A percentile compares a stretch with the other conserved stretches of the same genome.
Conservation (phyloP, 257 asterid genomes). For the Jacaranda mimosifolia region DNA sequence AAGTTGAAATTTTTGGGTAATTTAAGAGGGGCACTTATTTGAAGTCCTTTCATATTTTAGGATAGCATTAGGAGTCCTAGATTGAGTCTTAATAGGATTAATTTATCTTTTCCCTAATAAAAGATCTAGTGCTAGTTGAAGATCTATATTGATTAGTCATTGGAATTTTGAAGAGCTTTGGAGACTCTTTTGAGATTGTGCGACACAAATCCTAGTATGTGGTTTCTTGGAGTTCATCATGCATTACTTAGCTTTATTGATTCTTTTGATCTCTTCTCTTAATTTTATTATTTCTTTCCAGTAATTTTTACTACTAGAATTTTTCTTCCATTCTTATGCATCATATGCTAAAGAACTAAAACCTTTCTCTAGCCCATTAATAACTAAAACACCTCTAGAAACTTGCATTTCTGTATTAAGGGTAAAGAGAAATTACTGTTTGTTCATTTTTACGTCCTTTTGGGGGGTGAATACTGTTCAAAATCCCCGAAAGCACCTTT, state of each 20-base stretch:
- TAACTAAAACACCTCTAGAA: neutral
- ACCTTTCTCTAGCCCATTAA: neutral
- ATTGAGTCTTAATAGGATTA: neutral
- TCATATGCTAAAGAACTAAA: neutral
- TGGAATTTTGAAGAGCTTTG: neutral
- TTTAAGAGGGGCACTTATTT: too few species aligned
- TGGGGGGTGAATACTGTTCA: neutral
- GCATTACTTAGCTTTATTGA: neutral
- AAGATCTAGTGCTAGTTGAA: neutral
- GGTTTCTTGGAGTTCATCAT: neutral
- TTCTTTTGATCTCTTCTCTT: constrained; percentile 8
- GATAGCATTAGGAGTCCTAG: neutral
- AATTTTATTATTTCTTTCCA: neutral
- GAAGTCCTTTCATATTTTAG: too few species aligned
- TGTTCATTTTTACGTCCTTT: neutral
- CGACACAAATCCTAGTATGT: neutral
- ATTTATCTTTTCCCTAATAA: neutral
- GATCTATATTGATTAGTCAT: neutral
- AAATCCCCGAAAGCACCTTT: neutral
- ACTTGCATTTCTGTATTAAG: neutral
- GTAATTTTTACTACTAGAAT: neutral
- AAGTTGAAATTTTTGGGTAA: too few species aligned
- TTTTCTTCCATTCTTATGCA: neutral
- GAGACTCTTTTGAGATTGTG: neutral
- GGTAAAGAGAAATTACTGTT: neutral